These are phyloP conservation scores for Trichoderma sp. DNA, from an alignment of 2,329 filamentous ascomycete genomes.

Conservation along the genomic window DNA sequence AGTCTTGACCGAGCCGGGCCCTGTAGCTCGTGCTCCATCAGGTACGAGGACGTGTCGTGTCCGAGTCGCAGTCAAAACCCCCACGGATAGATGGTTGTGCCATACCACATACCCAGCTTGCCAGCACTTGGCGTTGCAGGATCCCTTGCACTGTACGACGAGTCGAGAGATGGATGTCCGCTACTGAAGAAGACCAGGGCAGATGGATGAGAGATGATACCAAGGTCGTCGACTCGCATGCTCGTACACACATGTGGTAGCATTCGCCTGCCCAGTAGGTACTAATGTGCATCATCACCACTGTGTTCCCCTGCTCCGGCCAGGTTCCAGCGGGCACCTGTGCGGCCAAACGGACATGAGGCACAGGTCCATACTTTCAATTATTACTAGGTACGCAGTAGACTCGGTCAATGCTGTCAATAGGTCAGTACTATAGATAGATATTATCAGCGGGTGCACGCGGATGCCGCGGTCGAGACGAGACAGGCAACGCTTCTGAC, in stretches of 20 bases:
- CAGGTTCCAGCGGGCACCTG: not conserved
- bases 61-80: not conserved
- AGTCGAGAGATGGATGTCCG: not conserved
- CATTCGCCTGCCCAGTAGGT: not conserved
- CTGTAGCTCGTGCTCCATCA: not conserved
- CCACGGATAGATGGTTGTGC: not conserved
- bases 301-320: not conserved
- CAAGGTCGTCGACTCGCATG: constrained; percentile 9
- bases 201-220: not conserved
- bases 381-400: not conserved
- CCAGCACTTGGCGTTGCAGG: not conserved
- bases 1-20: not conserved
- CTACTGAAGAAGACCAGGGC: not conserved
- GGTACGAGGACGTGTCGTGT: not conserved
- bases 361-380: not conserved
- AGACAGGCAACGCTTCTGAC: not conserved
- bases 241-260: not conserved
- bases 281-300: not conserved
- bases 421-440: not conserved
- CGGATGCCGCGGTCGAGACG: not conserved
- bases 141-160: not conserved
- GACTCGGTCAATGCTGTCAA: not conserved
- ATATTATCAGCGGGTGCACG: not conserved
- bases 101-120: not conserved
- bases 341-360: not conserved